These are phyloP conservation scores for Cicer pinnatifidum DNA, from an alignment of 306 rosid species.

Conservation along the genomic window DNA sequence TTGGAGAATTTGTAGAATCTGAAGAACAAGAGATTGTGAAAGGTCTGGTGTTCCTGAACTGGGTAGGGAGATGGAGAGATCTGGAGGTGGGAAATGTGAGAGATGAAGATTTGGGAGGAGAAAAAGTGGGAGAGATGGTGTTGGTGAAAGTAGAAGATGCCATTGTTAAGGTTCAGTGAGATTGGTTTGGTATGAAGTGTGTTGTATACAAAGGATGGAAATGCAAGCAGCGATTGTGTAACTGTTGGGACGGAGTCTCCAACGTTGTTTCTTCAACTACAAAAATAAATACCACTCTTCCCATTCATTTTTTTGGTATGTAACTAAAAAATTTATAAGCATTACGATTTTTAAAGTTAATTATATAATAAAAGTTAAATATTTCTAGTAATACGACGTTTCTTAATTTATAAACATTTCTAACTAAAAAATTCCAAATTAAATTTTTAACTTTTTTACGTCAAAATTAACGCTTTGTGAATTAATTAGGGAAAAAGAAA, in stretches of 20 bases:
- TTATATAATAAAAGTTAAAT: too few species aligned
- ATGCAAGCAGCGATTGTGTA: background rate
- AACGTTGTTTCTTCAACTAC: slow-evolving; percentile 34
- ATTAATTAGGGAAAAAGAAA: too few species aligned
- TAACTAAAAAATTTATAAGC: too few species aligned
- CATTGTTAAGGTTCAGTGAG: slow-evolving; percentile 41
- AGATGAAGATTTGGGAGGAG: slow-evolving; percentile 41
- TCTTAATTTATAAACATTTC: too few species aligned
- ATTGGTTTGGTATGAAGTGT: background rate
- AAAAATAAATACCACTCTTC: background rate
- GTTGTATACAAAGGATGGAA: background rate
- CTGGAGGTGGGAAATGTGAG: slow-evolving; percentile 41
- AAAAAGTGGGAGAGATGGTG: slow-evolving; percentile 42
- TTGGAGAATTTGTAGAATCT: slow-evolving; percentile 48
- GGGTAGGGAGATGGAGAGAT: slow-evolving; percentile 49
- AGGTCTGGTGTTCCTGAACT: slow-evolving; percentile 34
- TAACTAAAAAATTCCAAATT: too few species aligned
- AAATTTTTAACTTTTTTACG: too few species aligned
- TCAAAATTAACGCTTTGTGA: too few species aligned
- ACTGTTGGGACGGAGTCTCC: slow-evolving; percentile 41
- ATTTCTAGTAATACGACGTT: too few species aligned
- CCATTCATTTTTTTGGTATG: too few species aligned
- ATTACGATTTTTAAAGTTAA: too few species aligned
- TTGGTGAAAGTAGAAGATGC: slow-evolving; percentile 48
- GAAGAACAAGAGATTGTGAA: slow-evolving; percentile 49